A percentile compares a stretch with the other conserved stretches of the same genome.
phyloP scores from a whole-genome alignment of 305 asterid genomes.

The Andrographis paniculata region DNA sequence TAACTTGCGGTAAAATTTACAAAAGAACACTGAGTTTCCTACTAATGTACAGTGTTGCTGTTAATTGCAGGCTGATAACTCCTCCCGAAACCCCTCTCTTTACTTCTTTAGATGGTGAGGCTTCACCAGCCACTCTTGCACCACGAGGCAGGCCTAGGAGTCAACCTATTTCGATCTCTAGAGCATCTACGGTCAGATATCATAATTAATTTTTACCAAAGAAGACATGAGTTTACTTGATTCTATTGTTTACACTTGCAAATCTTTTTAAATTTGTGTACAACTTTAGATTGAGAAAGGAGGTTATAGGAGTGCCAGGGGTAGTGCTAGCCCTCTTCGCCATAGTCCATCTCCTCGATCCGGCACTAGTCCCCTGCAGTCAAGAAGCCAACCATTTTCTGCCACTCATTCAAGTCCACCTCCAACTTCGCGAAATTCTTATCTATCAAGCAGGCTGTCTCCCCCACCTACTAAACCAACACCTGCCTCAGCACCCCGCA shows the following conservation, averaged over 20 bases:
- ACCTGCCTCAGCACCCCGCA: slow-evolving; percentile 51
- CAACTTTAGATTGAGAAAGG: slow-evolving; percentile 72
- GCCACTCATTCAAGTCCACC: slow-evolving; percentile 75
- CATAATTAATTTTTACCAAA: neutral
- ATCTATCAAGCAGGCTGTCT: slow-evolving; percentile 60
- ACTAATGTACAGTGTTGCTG: slow-evolving; percentile 18
- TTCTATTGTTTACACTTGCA: slow-evolving; percentile 7
- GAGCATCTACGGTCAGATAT: slow-evolving; percentile 71
- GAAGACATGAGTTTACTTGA: neutral
- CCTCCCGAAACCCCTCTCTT: slow-evolving; percentile 99
- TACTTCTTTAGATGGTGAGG: slow-evolving; percentile 81
- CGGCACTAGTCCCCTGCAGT: slow-evolving; percentile 39
- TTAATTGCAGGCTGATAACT: slow-evolving; percentile 70
- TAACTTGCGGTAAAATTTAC: too few relatives aligned
- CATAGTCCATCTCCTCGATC: slow-evolving; percentile 83
- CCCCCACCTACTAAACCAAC: slow-evolving; percentile 69
- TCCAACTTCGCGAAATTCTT: slow-evolving; percentile 39
- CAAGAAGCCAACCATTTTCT: slow-evolving; percentile 65
- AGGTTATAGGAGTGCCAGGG: slow-evolving; percentile 60
- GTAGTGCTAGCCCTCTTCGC: slow-evolving; percentile 91
- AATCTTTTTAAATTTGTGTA: slow-evolving; percentile 17
- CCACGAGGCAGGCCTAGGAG: slow-evolving; percentile 88
- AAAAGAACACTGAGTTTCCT: too few relatives aligned
- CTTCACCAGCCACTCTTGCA: slow-evolving; percentile 39
- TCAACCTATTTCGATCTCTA: slow-evolving; percentile 76